Percentiles rank a stretch among this genome's conserved stretches.
Conservation (phyloP, 2,329 filamentous ascomycete species). For the Fusarium graminum region DNA sequence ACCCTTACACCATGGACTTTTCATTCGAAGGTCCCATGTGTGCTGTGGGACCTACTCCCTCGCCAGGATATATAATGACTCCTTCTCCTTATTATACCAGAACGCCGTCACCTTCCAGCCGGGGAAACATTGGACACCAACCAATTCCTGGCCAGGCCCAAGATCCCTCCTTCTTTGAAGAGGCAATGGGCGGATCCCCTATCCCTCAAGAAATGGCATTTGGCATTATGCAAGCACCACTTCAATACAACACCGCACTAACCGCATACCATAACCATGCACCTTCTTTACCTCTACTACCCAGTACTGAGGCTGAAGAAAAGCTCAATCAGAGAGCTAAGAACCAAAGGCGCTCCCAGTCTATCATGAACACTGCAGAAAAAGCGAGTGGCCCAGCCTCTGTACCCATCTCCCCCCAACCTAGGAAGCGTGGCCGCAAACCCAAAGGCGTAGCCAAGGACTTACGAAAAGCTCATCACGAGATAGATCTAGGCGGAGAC, state of each 20-base stretch:
- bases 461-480: slow-evolving; percentile 8
- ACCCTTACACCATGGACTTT: slow-evolving; percentile 38
- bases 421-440: slow-evolving; percentile 48
- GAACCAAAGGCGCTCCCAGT: slow-evolving; percentile 29
- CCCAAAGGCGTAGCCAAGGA: slow-evolving; percentile 41
- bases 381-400: slow-evolving; percentile 5
- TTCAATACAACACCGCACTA: slow-evolving; percentile 29
- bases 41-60: slow-evolving; percentile 33
- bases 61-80: slow-evolving; percentile 38
- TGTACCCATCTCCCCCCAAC: slow-evolving; percentile 22
- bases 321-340: slow-evolving; percentile 23
- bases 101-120: slow-evolving; percentile 41
- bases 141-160: slow-evolving; percentile 35
- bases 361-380: slow-evolving; percentile 25
- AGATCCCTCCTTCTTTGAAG: slow-evolving; percentile 47
- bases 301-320: slow-evolving; percentile 28
- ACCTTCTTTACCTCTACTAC: slow-evolving; percentile 15
- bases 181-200: slow-evolving; percentile 44
- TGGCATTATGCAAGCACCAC: slow-evolving; percentile 32
- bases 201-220: slow-evolving; percentile 38
- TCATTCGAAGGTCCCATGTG: slow-evolving; percentile 32
- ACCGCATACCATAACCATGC: slow-evolving; percentile 13
- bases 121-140: slow-evolving; percentile 38
- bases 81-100: slow-evolving; percentile 41
- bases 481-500: slow-evolving; percentile 43